Evolutionary conservation across 2,329 filamentous ascomycete genomes (phyloP).

Genomic region (Colletotrichum sublineola): DNA sequence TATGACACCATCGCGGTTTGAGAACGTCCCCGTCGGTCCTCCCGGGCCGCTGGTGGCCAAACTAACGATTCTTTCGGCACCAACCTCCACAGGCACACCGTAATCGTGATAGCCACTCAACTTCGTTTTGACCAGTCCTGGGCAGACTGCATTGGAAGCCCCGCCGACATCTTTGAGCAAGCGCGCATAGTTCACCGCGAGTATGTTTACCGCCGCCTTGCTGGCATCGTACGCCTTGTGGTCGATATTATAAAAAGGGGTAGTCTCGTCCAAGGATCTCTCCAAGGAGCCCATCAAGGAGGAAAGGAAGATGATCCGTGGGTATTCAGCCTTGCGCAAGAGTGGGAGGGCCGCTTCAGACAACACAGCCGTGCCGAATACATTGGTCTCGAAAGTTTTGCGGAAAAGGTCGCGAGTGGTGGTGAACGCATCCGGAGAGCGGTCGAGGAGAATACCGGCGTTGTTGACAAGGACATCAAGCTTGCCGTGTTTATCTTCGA

Average conservation of each 20-base stretch:
- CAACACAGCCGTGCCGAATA: constrained; percentile 49
- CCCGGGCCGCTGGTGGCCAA: constrained; percentile 49
- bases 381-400: constrained; percentile 56
- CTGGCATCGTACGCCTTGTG: constrained; percentile 54
- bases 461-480: constrained; percentile 56
- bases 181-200: constrained; percentile 51
- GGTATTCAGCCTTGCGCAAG: constrained; percentile 45
- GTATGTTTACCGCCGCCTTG: constrained; percentile 60
- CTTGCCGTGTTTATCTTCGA: constrained; percentile 45
- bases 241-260: constrained; percentile 46
- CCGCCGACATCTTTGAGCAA: constrained; percentile 49
- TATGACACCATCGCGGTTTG: constrained; percentile 45
- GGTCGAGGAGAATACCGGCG: constrained; percentile 50
- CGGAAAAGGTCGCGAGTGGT: constrained; percentile 52
- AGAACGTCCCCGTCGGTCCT: constrained; percentile 49
- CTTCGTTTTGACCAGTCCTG: constrained; percentile 52
- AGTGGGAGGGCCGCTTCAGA: constrained; percentile 49
- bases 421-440: constrained; percentile 25
- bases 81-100: constrained; percentile 45
- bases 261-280: constrained; percentile 47
- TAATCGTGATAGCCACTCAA: constrained; percentile 44
- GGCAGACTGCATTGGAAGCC: constrained; percentile 54
- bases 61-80: constrained; percentile 48
- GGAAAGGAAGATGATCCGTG: constrained; percentile 55
- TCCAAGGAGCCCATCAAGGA: constrained; percentile 53